Evolutionary conservation across 495 filamentous ascomycete genomes (phyloP).

Genomic region (Penicillium paradoxum): DNA sequence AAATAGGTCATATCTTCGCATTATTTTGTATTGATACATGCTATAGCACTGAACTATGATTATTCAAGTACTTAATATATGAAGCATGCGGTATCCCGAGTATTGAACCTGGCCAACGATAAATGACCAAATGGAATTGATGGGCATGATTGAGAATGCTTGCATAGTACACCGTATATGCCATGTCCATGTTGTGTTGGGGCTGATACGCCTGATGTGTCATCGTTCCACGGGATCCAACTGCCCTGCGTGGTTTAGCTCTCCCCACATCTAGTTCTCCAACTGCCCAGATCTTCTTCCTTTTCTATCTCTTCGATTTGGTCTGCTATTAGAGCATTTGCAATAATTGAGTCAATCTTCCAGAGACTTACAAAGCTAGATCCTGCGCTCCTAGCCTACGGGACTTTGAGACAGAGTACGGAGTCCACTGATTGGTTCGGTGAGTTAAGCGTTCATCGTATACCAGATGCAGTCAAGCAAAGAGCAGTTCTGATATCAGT

Average conservation of each 20-base stretch:
- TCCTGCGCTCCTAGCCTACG: not conserved
- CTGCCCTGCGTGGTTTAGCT: conserved; percentile 21
- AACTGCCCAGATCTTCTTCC: not conserved
- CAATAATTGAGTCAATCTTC: not conserved
- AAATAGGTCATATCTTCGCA: not conserved
- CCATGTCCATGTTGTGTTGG: no score
- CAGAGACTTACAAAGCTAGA: not conserved
- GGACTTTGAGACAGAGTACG: not conserved
- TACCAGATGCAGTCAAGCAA: not conserved
- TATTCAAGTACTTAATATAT: not conserved
- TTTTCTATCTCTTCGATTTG: not conserved
- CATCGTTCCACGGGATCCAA: conserved; percentile 10
- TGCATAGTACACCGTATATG: no score
- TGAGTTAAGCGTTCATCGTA: not conserved
- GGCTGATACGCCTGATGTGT: not conserved
- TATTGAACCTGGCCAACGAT: no score
- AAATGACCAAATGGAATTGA: no score
- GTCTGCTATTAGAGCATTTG: not conserved
- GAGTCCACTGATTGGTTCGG: not conserved
- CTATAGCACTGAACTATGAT: not conserved
- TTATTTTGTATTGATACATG: not conserved
- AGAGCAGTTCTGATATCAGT: not conserved
- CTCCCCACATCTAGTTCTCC: conserved; percentile 11
- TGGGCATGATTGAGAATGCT: no score
- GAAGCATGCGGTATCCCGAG: not conserved